A percentile compares a stretch with the other conserved stretches of the same genome.
phyloP scores from a whole-genome alignment of 345 rosid genomes.

The thale cress (Arabidopsis thaliana) region DNA sequence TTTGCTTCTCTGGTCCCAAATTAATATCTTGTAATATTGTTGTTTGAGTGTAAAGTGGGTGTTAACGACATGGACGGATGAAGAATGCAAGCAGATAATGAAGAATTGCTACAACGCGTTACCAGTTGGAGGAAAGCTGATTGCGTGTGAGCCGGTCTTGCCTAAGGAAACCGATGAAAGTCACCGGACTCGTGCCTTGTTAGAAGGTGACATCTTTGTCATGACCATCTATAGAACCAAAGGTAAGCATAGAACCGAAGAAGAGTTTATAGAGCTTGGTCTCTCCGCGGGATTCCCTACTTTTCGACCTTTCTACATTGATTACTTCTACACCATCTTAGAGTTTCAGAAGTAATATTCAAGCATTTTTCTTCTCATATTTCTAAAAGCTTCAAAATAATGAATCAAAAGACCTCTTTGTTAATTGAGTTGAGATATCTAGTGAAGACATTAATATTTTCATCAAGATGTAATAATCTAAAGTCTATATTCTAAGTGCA shows the following conservation, averaged over 20 bases:
- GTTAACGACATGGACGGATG: constrained; percentile 77
- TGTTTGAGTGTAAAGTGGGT: constrained; percentile 64
- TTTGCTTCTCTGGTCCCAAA: not conserved
- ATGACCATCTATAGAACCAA: constrained; percentile 83
- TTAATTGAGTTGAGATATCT: not conserved
- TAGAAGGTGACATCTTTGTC: constrained; percentile 79
- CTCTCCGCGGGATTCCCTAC: constrained; percentile 63
- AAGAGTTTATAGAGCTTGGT: constrained; percentile 72
- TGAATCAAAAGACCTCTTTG: not conserved
- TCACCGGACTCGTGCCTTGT: constrained; percentile 75
- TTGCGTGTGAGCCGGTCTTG: constrained; percentile 82
- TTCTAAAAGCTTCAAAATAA: not conserved
- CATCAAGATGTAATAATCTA: constrained; percentile 11
- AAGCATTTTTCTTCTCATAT: not conserved
- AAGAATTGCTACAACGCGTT: constrained; percentile 82
- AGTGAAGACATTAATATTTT: constrained; percentile 15
- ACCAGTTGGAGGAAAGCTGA: constrained; percentile 75
- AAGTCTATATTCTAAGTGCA: not conserved
- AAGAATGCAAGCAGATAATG: constrained; percentile 80
- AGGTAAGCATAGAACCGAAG: constrained; percentile 80
- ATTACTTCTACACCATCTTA: constrained; percentile 69
- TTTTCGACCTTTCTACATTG: constrained; percentile 58
- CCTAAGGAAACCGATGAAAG: constrained; percentile 74
- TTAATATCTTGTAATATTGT: not conserved
- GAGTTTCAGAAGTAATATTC: constrained; percentile 71